A percentile compares a stretch with the other conserved stretches of the same genome.
Conservation (phyloP, 805 yeast genomes). For the Kurtzmaniella fragi region DNA sequence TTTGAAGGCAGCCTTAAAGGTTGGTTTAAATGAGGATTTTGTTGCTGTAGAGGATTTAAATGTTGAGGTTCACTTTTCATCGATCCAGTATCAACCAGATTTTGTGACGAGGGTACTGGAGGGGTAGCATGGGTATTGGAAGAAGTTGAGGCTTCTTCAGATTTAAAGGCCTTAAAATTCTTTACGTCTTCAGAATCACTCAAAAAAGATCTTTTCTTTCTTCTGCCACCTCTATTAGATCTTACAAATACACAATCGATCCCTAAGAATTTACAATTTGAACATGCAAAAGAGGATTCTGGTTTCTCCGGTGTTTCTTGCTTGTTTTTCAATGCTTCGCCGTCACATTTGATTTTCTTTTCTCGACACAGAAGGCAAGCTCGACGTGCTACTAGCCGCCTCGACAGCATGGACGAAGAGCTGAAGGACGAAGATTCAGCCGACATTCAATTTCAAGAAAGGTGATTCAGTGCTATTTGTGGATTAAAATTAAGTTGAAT, state of each 20-base stretch:
- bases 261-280: conserved; percentile 45
- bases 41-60: too few relatives aligned
- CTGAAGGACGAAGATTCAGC: background rate
- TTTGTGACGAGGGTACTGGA: too few relatives aligned
- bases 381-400: conserved; percentile 51
- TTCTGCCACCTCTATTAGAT: conserved; percentile 53
- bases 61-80: too few relatives aligned
- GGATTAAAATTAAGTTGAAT: background rate
- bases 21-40: too few relatives aligned
- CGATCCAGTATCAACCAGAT: too few relatives aligned
- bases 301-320: conserved; percentile 12
- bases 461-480: background rate
- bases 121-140: too few relatives aligned
- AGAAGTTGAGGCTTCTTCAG: background rate
- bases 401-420: conserved; percentile 5
- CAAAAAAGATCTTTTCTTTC: conserved; percentile 23
- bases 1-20: background rate
- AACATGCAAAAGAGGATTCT: conserved; percentile 28
- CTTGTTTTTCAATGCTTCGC: conserved; percentile 34
- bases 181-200: conserved; percentile 1
- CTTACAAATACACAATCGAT: conserved; percentile 52
- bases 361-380: conserved; percentile 64
- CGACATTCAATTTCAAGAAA: background rate
- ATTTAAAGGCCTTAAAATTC: background rate
- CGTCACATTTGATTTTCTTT: conserved; percentile 63